Evolutionary conservation across 2,329 filamentous ascomycete species (phyloP).

Genomic region (Parasarocladium wereldwijsianum): DNA sequence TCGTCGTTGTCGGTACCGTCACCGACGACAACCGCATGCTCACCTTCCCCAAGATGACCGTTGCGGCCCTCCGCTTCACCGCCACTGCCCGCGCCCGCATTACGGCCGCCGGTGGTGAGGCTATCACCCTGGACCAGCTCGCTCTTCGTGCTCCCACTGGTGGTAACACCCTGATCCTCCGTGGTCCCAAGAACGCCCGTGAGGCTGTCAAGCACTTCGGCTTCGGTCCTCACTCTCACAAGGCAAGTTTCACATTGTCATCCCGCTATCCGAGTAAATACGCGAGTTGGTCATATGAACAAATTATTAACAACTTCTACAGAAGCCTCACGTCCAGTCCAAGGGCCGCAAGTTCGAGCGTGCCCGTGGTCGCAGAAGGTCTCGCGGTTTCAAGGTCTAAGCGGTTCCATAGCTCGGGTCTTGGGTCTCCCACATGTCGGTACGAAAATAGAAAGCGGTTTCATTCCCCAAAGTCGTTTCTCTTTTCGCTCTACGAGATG

Average conservation of each 20-base stretch:
- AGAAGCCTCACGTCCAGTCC: conserved; percentile 95
- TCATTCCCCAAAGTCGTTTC: too few relatives aligned
- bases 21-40: conserved; percentile 96
- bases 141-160: conserved; percentile 90
- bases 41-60: conserved; percentile 77
- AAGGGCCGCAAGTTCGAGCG: conserved; percentile 99
- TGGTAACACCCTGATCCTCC: conserved; percentile 90
- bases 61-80: conserved; percentile 94
- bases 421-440: too few relatives aligned
- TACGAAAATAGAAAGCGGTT: too few relatives aligned
- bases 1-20: conserved; percentile 88
- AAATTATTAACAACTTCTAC: conserved; percentile 18
- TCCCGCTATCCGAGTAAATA: too few relatives aligned
- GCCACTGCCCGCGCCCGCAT: conserved; percentile 91
- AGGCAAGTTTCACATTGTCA: conserved; percentile 42
- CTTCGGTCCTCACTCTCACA: conserved; percentile 94
- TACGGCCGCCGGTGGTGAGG: conserved; percentile 83
- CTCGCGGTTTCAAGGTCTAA: conserved; percentile 99
- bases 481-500: too few relatives aligned
- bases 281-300: neutral
- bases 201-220: conserved; percentile 99
- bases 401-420: conserved; percentile 15
- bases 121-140: conserved; percentile 91
- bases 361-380: conserved; percentile 96
- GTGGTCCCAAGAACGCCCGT: conserved; percentile 94